phyloP scores from a whole-genome alignment of 805 yeast species.

The Lipomyces kockii region DNA sequence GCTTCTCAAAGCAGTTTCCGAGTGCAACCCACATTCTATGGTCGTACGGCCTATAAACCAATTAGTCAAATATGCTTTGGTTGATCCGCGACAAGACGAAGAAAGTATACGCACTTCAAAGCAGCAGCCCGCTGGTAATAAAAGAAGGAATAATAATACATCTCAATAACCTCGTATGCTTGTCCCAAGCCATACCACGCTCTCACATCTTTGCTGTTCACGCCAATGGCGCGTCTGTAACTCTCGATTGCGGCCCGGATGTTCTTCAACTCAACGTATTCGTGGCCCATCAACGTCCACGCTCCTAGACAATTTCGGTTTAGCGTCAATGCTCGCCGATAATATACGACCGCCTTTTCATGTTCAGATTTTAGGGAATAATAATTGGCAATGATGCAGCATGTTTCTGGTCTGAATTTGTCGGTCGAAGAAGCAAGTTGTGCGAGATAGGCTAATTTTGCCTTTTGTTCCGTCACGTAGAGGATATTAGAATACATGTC shows the following conservation, averaged over 20 bases:
- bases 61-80: background rate
- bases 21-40: slow-evolving; percentile 96
- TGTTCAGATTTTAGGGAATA: slow-evolving; percentile 91
- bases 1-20: slow-evolving; percentile 84
- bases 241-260: slow-evolving; percentile 97
- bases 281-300: slow-evolving; percentile 99
- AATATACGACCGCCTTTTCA: slow-evolving; percentile 91
- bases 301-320: slow-evolving; percentile 83
- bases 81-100: background rate
- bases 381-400: slow-evolving; percentile 92
- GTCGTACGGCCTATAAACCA: slow-evolving; percentile 65
- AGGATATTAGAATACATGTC: slow-evolving; percentile 93
- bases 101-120: slow-evolving; percentile 51
- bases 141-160: slow-evolving; percentile 89
- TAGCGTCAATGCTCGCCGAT: slow-evolving; percentile 82
- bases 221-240: slow-evolving; percentile 89
- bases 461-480: slow-evolving; percentile 87
- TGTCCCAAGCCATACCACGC: slow-evolving; percentile 99
- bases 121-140: slow-evolving; percentile 91
- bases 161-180: slow-evolving; percentile 94
- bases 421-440: slow-evolving; percentile 83
- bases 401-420: slow-evolving; percentile 88
- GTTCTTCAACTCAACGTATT: slow-evolving; percentile 92
- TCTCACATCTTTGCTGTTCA: slow-evolving; percentile 83
- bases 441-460: slow-evolving; percentile 84